Evolutionary conservation across 495 filamentous ascomycete species (phyloP), one percentile per base, ranked within the genome.

Genomic region (Daldinia concentrica): DNA sequence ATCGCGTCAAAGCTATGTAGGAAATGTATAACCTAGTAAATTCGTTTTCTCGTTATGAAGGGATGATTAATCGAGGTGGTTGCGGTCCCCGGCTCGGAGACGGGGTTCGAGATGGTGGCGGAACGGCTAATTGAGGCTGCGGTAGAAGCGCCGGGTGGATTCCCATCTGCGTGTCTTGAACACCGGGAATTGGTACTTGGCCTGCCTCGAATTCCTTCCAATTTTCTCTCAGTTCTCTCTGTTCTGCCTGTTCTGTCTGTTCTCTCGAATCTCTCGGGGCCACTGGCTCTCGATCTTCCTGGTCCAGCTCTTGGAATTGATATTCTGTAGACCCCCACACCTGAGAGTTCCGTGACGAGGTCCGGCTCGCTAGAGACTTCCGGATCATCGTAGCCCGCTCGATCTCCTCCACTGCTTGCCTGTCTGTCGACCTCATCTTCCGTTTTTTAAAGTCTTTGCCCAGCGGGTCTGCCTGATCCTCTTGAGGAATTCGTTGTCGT

Each of bases 291-390:
- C 54, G 60, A 8, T 72, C 69, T n/a, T 67, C 58, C 3, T 52
- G 65, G 27, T 66, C 58, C 19, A 63, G 22, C 14, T 55, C 64
- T 4, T 68, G 55, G 37, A 59, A 26, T 24, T 37, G 32, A 12
- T 63, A 63, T 7, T 54, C 50, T 32, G 54, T 37, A 15, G 54
- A 24, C 9, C 43, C 43, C 43, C 43, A 48, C 2, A 48, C n/a
- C 9, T 36, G 54, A 17, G 54, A 57, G 27, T 17, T 43, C 30
- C 74, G 64, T 27, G 70, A 68, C 15, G 75, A 78, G 0, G 77
- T 77, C 26, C 83, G 78, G 15, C 68, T 80, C 19, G 81, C 81
- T 1, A 84, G 71, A 0, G 83, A 85, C 66, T 85, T 85, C 27
- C 81, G 78, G 59, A 85, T 85, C 74, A 85, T 84, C 52, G 64